Percentiles rank a stretch among this genome's conserved stretches.
Evolutionary conservation across 1,284 basidiomycete genomes (phyloP).

Genomic region (Cystobasidiaceae sp.): DNA sequence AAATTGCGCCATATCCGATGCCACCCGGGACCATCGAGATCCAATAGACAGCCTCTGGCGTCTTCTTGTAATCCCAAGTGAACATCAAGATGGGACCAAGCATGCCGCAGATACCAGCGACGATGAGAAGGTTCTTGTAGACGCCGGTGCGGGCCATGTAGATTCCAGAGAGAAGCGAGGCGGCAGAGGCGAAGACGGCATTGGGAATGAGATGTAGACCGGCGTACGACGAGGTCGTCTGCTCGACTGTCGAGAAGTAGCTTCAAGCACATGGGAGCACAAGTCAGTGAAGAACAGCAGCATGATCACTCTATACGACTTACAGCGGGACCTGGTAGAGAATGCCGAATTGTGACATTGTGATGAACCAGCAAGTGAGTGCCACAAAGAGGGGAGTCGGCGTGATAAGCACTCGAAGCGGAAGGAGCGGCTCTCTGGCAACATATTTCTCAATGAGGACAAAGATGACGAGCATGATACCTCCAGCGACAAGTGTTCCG

Average conservation of each 20-base stretch:
- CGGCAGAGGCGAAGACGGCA: slow-evolving; percentile 46
- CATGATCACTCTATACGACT: no score
- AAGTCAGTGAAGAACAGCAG: no score
- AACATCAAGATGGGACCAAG: slow-evolving; percentile 47
- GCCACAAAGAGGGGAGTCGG: slow-evolving; percentile 47
- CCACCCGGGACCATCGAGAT: slow-evolving; percentile 37
- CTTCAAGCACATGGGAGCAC: no score
- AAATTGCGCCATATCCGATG: slow-evolving; percentile 41
- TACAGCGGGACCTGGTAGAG: slow-evolving; percentile 15
- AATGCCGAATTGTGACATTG: slow-evolving; percentile 47
- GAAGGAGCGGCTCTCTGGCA: slow-evolving; percentile 47
- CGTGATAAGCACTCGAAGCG: slow-evolving; percentile 45
- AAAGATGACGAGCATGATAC: slow-evolving; percentile 58
- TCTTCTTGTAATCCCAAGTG: slow-evolving; percentile 43
- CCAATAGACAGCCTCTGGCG: slow-evolving; percentile 44
- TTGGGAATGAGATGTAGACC: slow-evolving; percentile 46
- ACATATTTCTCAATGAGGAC: slow-evolving; percentile 52
- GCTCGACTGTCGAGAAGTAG: slow-evolving; percentile 47
- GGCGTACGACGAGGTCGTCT: slow-evolving; percentile 44
- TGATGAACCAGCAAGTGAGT: slow-evolving; percentile 48
- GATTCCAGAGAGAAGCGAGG: slow-evolving; percentile 47
- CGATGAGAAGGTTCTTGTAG: slow-evolving; percentile 46
- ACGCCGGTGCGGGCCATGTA: slow-evolving; percentile 47
- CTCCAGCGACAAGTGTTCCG: slow-evolving; percentile 55
- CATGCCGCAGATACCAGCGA: slow-evolving; percentile 43